Evolutionary conservation across 495 filamentous ascomycete genomes (phyloP).

Genomic region (Podospora anserina): DNA sequence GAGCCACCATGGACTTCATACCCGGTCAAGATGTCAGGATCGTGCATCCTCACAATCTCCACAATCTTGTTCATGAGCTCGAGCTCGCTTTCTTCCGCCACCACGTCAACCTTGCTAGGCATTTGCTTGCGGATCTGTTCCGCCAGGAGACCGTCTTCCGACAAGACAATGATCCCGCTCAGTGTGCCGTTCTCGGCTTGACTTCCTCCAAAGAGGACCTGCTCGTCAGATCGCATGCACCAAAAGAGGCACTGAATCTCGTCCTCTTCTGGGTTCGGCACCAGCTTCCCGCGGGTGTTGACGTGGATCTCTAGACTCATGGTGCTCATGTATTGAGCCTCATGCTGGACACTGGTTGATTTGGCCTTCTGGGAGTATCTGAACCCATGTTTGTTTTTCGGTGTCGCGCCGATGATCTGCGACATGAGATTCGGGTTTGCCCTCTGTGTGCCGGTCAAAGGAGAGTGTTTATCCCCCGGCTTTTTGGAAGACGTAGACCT

Average conservation of each 20-base stretch:
- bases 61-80: constrained; percentile 78
- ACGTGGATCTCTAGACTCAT: constrained; percentile 97
- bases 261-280: constrained; percentile 86
- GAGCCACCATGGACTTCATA: constrained; percentile 92
- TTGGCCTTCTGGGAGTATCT: constrained; percentile 79
- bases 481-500: constrained; percentile 42
- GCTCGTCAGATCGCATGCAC: constrained; percentile 75
- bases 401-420: constrained; percentile 87
- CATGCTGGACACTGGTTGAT: constrained; percentile 74
- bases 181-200: constrained; percentile 39
- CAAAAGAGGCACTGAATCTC: constrained; percentile 90
- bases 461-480: constrained; percentile 12
- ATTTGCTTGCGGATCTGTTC: constrained; percentile 46
- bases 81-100: constrained; percentile 74
- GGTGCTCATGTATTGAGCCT: constrained; percentile 91
- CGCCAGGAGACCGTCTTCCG: constrained; percentile 53
- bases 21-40: constrained; percentile 92
- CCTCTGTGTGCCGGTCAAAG: neutral
- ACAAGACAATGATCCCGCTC: constrained; percentile 63
- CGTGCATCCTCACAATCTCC: constrained; percentile 76
- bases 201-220: constrained; percentile 18
- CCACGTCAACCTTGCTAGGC: constrained; percentile 53
- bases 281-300: constrained; percentile 75
- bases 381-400: constrained; percentile 77
- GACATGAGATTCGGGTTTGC: constrained; percentile 51